Conservation (phyloP, 306 rosid genomes). For the Trichosanthes cucumerina region DNA sequence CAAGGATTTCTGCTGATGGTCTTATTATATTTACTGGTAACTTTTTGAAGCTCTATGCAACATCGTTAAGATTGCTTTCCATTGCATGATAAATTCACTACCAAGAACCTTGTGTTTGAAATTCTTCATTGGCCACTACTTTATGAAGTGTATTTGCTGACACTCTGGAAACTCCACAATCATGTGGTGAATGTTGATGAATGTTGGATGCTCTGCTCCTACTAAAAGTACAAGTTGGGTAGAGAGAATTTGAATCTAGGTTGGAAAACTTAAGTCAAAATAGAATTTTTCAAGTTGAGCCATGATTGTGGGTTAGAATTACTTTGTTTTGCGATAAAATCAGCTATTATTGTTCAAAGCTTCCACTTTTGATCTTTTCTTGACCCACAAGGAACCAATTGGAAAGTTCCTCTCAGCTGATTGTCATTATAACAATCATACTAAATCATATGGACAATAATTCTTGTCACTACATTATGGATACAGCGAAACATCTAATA, state of each 20-base stretch:
- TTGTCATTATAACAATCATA: not conserved
- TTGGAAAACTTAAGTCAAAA: not conserved
- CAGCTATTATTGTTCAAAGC: not conserved
- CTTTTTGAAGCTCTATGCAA: constrained; percentile 1
- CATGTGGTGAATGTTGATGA: not conserved
- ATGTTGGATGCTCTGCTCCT: not conserved
- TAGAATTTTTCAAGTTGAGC: not conserved
- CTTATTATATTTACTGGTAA: constrained; percentile 68
- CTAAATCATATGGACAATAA: not conserved
- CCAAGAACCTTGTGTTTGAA: not conserved
- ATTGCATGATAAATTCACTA: not conserved
- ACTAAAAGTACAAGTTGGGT: not conserved
- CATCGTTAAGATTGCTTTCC: not conserved
- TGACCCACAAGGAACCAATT: not conserved
- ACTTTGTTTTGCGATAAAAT: not conserved
- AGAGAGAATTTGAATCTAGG: not conserved
- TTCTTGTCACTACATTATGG: not conserved
- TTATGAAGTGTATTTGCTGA: not conserved
- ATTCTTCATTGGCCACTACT: not conserved
- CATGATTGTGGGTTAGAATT: not conserved
- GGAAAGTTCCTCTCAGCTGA: not conserved
- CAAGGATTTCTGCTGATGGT: constrained; percentile 66
- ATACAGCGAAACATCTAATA: not conserved
- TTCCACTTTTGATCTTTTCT: not conserved
- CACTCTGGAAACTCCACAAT: constrained; percentile 3